Percentiles rank a stretch among this genome's conserved stretches.
These are phyloP conservation scores for Malus sieversii DNA, from an alignment of 306 rosid genomes.

Conservation along the genomic window DNA sequence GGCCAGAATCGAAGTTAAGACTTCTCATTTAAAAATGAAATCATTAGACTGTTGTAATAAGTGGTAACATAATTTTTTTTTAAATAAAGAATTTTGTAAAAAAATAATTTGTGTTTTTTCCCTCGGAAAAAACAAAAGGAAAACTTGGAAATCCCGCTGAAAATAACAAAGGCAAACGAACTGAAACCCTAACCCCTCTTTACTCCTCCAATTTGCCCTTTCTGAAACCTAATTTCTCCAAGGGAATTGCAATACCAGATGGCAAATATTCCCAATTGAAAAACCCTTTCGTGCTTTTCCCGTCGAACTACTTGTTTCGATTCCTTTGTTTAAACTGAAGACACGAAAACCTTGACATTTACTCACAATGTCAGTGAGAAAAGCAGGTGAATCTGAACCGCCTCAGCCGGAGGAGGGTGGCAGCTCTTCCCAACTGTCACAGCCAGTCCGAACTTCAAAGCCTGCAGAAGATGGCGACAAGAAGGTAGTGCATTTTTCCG, in stretches of 20 bases:
- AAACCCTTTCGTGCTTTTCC: constrained; percentile 20
- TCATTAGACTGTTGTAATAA: no score
- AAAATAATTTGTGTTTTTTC: not conserved
- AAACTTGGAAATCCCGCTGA: not conserved
- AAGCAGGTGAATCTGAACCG: constrained; percentile 43
- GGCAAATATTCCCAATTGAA: not conserved
- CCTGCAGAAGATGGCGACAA: constrained; percentile 66
- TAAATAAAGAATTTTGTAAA: no score
- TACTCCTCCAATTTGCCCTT: not conserved
- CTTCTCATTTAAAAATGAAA: no score
- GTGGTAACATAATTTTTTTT: no score
- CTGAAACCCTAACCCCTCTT: constrained; percentile 7
- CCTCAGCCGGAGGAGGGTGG: constrained; percentile 50
- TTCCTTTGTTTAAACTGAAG: not conserved
- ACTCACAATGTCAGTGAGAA: constrained; percentile 34
- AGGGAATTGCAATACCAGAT: not conserved
- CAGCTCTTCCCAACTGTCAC: constrained; percentile 47
- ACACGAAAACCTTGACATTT: constrained; percentile 20
- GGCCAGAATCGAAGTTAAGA: rapidly evolving
- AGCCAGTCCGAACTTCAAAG: constrained; percentile 51
- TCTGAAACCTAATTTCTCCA: not conserved
- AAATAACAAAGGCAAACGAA: not conserved
- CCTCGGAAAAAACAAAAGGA: not conserved
- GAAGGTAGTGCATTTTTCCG: constrained; percentile 29
- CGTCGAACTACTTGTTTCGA: not conserved